These are phyloP conservation scores for Tephrocybe sp. DNA, from an alignment of 768 basidiomycete species.

Conservation along the genomic window DNA sequence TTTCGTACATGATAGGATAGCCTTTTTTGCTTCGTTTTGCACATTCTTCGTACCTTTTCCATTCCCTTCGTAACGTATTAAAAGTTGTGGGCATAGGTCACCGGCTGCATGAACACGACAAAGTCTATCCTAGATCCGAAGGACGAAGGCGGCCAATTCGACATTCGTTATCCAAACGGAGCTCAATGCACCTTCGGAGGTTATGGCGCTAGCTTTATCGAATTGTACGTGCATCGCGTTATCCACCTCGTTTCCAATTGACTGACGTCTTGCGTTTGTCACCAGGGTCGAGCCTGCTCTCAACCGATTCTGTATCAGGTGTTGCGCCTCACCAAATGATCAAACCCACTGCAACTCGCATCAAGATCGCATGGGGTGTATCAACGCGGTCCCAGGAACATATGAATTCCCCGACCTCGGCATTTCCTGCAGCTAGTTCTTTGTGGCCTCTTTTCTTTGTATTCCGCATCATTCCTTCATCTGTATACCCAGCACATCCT, in stretches of 20 bases:
- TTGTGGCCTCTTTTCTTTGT: neutral
- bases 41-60: neutral
- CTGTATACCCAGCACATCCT: constrained; percentile 6
- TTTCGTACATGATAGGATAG: too few species aligned
- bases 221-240: constrained; percentile 31
- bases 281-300: constrained; percentile 45
- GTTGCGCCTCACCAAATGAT: constrained; percentile 40
- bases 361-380: constrained; percentile 43
- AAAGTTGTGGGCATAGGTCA: constrained; percentile 12
- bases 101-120: constrained; percentile 20
- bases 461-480: neutral
- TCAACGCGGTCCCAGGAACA: constrained; percentile 41
- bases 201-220: constrained; percentile 50
- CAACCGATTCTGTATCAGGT: constrained; percentile 49
- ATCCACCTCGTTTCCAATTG: neutral
- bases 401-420: constrained; percentile 40
- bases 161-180: constrained; percentile 51
- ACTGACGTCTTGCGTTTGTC: neutral
- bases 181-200: constrained; percentile 54
- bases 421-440: constrained; percentile 7
- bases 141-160: constrained; percentile 51
- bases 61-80: neutral
- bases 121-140: constrained; percentile 16
- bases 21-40: neutral
- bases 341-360: constrained; percentile 54